Evolutionary conservation across 495 filamentous ascomycete species (phyloP), one percentile per base, ranked within the genome.

Genomic region (Aspergillus avenaceus): DNA sequence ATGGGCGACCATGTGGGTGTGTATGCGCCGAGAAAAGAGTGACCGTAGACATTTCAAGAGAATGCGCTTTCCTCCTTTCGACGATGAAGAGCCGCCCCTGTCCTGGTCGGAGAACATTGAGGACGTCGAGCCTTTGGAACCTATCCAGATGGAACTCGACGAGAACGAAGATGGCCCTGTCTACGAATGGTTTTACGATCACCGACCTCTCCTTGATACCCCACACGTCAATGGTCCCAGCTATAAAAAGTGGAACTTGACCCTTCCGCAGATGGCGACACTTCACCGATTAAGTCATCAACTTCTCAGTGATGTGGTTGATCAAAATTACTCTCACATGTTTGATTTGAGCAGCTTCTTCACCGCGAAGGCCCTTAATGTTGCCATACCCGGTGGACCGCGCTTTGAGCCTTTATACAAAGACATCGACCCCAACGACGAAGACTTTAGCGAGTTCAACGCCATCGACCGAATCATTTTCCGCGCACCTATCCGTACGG

Each of bases 401-500:
- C 84, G 93, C 32, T 99, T 99, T 48, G 95, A 99, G 71, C 95
- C 95, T 13, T 70, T 99, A 9, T 99, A 97, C 76, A 99, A 99
- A 70, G 95, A 99, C 56, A 90, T 99, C 41, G 92, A 99, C 63
- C 95, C 95, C 25, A 97, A 99, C 60, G 91, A 97, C 60, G 95
- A 99, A 67, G 95, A 99, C 63, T 99, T 99, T 69, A 93, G 95
- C 63, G 95, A 99, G 68, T 99, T 99, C 81, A 99, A 99, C 60
- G 95, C 92, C 38, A 99, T 99, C 62, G 92, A 97, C 64, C 89
- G 95, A 52, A 99, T 99, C 68, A 99, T 99, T 58, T 99, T 99
- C 78, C 86, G 95, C 42, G 83, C 87, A 29, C 95, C 95, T 3
- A 95, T 97, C 58, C 83, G 92, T 45, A 99, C 92, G 18, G 95